Conservation (phyloP, 805 yeast genomes). For the Yueomyces sp. region DNA sequence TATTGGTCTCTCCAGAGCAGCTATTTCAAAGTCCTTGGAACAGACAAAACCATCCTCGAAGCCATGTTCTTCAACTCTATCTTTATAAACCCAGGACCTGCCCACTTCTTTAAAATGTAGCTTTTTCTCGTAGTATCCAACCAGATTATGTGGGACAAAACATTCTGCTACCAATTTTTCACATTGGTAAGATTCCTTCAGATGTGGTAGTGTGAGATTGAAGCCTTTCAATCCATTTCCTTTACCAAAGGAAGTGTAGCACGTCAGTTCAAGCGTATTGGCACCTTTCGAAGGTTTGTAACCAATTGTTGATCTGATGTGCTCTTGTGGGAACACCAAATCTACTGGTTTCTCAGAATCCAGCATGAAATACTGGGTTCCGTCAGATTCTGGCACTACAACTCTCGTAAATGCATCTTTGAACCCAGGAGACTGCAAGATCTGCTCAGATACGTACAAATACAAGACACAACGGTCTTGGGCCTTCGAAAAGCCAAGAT, state of each 20-base stretch:
- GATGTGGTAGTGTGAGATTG: slow-evolving; percentile 7
- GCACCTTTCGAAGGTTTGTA: slow-evolving; percentile 16
- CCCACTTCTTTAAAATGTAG: slow-evolving; percentile 26
- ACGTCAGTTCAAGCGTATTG: slow-evolving; percentile 32
- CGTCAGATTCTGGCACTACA: not conserved
- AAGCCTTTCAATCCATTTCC: slow-evolving; percentile 7
- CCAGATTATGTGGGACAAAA: slow-evolving; percentile 37
- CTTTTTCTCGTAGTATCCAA: slow-evolving; percentile 28
- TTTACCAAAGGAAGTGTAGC: slow-evolving; percentile 33
- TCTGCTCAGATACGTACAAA: slow-evolving; percentile 6
- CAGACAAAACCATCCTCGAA: slow-evolving; percentile 31
- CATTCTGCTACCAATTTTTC: slow-evolving; percentile 26
- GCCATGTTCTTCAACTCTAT: slow-evolving; percentile 9
- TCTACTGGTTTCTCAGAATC: not conserved
- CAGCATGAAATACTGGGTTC: not conserved
- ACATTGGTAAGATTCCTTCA: slow-evolving; percentile 2
- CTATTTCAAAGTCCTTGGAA: slow-evolving; percentile 28
- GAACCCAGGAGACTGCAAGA: not conserved
- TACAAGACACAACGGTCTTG: slow-evolving; percentile 14
- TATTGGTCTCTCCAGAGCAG: slow-evolving; percentile 8
- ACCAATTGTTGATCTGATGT: slow-evolving; percentile 26
- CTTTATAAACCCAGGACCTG: slow-evolving; percentile 15
- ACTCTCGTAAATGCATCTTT: not conserved
- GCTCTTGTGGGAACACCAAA: slow-evolving; percentile 1
- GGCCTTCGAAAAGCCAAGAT: slow-evolving; percentile 16